phyloP scores from a whole-genome alignment of 148 eudicot genomes.

The Mesembryanthemum crystallinum region DNA sequence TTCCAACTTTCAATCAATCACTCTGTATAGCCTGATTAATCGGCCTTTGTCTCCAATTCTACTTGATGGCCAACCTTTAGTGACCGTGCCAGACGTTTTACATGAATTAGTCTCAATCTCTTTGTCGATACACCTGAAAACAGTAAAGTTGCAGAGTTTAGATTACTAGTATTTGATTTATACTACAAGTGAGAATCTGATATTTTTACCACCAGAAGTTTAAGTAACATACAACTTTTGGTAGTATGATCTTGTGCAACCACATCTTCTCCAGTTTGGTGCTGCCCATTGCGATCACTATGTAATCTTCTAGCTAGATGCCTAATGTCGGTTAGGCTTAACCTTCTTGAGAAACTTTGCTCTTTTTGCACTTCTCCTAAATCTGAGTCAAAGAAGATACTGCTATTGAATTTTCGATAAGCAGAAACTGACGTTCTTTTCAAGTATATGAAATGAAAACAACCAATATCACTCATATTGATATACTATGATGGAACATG shows the following conservation, averaged over 20 bases:
- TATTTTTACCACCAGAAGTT: not conserved
- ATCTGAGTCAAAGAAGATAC: not conserved
- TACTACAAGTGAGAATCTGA: not conserved
- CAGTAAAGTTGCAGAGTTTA: not conserved
- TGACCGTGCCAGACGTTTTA: conserved; percentile 47
- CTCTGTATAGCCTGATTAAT: not conserved
- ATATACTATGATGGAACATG: not conserved
- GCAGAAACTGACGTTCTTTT: not conserved
- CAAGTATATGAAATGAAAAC: not conserved
- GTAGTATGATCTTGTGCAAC: not conserved
- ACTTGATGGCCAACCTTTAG: conserved; percentile 17
- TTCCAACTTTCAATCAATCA: not conserved
- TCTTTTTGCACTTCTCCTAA: conserved; percentile 12
- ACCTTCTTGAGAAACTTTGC: conserved; percentile 22
- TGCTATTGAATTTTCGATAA: not conserved
- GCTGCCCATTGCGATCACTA: conserved; percentile 21
- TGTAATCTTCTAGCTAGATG: conserved; percentile 43
- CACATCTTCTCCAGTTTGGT: conserved; percentile 15
- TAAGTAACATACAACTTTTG: conserved; percentile 26
- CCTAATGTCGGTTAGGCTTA: conserved; percentile 38
- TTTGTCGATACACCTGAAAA: conserved; percentile 29
- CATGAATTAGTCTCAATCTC: conserved; percentile 35
- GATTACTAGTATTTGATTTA: not conserved
- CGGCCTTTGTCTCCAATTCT: not conserved
- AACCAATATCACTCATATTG: not conserved